Base-by-base conservation (phyloP, 805 yeast genomes). In the Wickerhamomyces silvicola region DNA sequence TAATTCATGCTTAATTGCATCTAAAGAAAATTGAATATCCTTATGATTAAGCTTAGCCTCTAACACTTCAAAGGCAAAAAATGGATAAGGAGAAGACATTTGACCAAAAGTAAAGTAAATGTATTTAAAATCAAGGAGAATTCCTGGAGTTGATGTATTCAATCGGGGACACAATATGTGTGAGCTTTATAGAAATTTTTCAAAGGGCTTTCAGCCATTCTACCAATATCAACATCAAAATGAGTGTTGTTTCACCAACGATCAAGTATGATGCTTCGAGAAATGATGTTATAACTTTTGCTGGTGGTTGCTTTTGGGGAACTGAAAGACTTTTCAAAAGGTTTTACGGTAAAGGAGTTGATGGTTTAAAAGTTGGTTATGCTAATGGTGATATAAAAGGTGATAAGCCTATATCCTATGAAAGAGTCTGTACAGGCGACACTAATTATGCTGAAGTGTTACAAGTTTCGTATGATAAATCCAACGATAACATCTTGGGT, bases 361-460 rank as follows among this genome's bases (percentile, higher is more conserved):
- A 79, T 9, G 96, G 84, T 52, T 67, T 78, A 27, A 77, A 75
- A 52, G 97, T 90, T 10, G 98, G 98, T 3, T 92, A 79, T 57
- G 83, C 95, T 28, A 94, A 92, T 42, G 97, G 97, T 9, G 38
- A 44, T 14, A 59, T 64, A 2, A 29, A 44, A 1, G 49, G 58
- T 25, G 86, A 88, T 14, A 59, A n/a, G n/a, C n/a, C n/a, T n/a
- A n/a, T n/a, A n/a, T n/a, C 74, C 1, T 90, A 90, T 61, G 67
- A 73, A 45, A 60, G 69, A 33, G 96, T 90, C 4, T 83, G 94
- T 56, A 56, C 72, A 5, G 90, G 88, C 18, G 63, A 66, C n/a
- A 86, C 97, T 1, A 70, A 72, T 35, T 62, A 35, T 16, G 95
- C 94, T 5, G 98, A 90, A 56, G 78, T 83, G 6, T 60, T 90